A percentile compares a stretch with the other conserved stretches of the same genome.
These are phyloP conservation scores for Hypoxylon sp. DNA, from an alignment of 2,329 filamentous ascomycete species.

Conservation along the genomic window DNA sequence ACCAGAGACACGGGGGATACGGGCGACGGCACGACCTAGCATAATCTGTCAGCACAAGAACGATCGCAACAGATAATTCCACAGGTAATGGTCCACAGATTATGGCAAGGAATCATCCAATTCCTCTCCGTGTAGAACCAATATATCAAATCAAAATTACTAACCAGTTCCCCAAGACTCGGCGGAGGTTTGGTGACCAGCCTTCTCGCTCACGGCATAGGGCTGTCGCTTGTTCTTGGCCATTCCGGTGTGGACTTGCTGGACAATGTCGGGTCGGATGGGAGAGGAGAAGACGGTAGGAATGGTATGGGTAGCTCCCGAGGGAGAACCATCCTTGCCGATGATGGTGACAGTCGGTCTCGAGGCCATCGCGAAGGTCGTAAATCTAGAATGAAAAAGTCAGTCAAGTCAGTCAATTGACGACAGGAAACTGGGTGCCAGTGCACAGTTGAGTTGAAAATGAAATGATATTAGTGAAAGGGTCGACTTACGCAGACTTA, in stretches of 20 bases:
- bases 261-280: conserved; percentile 99
- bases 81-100: background rate
- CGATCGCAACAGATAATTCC: background rate
- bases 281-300: conserved; percentile 97
- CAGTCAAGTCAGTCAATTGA: conserved; percentile 46
- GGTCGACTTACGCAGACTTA: conserved; percentile 40
- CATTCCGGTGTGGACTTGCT: conserved; percentile 99
- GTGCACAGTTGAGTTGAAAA: conserved; percentile 1
- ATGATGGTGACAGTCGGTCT: conserved; percentile 98
- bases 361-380: conserved; percentile 81
- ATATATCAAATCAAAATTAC: conserved; percentile 59
- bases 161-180: conserved; percentile 99
- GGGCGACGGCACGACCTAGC: conserved; percentile 95
- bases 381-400: conserved; percentile 41
- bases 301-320: conserved; percentile 89
- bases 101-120: conserved; percentile 33
- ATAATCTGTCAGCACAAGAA: conserved; percentile 36
- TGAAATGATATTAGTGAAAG: conserved; percentile 11
- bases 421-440: background rate
- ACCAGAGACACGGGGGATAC: conserved; percentile 99
- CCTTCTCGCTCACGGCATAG: conserved; percentile 99
- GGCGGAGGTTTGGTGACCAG: conserved; percentile 99
- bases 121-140: conserved; percentile 3
- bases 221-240: conserved; percentile 99
- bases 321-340: conserved; percentile 94